phyloP scores from a whole-genome alignment of 2,329 filamentous ascomycete species.

The Gnomoniopsis smithogilvyi region DNA sequence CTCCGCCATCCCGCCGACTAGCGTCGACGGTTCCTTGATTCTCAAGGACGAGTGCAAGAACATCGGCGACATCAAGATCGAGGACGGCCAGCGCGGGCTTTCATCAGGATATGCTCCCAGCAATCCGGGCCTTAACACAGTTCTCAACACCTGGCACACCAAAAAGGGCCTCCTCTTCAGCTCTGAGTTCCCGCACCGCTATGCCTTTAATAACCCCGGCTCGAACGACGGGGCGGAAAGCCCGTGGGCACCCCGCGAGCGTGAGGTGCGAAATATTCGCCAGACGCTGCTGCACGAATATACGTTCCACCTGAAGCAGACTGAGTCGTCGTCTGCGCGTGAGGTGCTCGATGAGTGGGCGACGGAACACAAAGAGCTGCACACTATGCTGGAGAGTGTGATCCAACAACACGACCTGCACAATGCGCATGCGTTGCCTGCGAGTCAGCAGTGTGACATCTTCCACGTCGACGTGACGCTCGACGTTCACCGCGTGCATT shows the following conservation, averaged over 20 bases:
- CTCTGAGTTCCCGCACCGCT: conserved; percentile 53
- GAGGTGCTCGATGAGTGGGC: conserved; percentile 56
- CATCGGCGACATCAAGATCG: conserved; percentile 2
- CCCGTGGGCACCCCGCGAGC: conserved; percentile 37
- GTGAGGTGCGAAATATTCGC: conserved; percentile 36
- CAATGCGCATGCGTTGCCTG: conserved; percentile 27
- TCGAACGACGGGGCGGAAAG: conserved; percentile 37
- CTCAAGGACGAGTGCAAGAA: conserved; percentile 9
- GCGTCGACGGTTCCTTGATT: conserved; percentile 31
- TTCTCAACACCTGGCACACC: conserved; percentile 16
- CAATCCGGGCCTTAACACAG: background rate
- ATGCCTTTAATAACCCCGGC: conserved; percentile 46
- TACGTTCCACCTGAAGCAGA: conserved; percentile 50
- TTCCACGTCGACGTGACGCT: conserved; percentile 62
- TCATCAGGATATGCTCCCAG: background rate
- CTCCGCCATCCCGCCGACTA: conserved; percentile 28
- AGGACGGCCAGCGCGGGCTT: background rate
- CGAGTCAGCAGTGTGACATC: conserved; percentile 51
- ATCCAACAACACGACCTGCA: conserved; percentile 27
- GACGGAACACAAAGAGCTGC: conserved; percentile 53
- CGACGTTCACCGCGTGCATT: conserved; percentile 53
- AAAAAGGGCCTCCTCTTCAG: conserved; percentile 30
- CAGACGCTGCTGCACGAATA: conserved; percentile 56
- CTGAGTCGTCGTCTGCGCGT: conserved; percentile 53
- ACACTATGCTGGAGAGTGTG: conserved; percentile 47